Percentiles rank a stretch among this genome's conserved stretches.
These are phyloP conservation scores for Pisolithus thermaeus DNA, from an alignment of 1,284 basidiomycete genomes.

Conservation along the genomic window DNA sequence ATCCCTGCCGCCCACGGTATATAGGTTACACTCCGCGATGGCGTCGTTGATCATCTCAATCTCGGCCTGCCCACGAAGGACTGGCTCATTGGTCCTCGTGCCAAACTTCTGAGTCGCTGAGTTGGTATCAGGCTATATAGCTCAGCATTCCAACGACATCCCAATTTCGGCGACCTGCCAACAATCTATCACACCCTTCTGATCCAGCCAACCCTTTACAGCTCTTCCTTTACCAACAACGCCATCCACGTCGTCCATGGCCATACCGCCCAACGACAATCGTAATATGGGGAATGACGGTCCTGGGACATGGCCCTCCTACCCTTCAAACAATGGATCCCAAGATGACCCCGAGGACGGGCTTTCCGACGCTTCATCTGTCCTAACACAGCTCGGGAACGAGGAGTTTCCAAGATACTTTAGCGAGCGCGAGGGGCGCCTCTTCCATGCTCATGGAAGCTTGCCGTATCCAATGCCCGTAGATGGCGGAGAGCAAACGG, in stretches of 20 bases:
- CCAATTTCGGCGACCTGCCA: constrained; percentile 33
- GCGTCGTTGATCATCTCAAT: constrained; percentile 17
- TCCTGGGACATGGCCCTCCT: neutral
- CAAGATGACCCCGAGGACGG: constrained; percentile 23
- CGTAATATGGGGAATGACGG: constrained; percentile 12
- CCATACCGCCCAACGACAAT: constrained; percentile 23
- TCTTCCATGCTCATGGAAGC: constrained; percentile 60
- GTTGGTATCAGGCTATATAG: constrained; percentile 34
- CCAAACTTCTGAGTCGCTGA: constrained; percentile 34
- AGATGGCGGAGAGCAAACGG: constrained; percentile 57
- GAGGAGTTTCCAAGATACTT: constrained; percentile 58
- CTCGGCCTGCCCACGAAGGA: constrained; percentile 22
- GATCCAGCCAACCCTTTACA: constrained; percentile 14
- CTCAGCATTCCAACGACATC: constrained; percentile 33
- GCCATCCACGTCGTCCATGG: constrained; percentile 18
- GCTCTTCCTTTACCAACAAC: neutral
- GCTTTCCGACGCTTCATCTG: constrained; percentile 38
- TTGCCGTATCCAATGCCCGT: constrained; percentile 62
- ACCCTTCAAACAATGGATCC: neutral
- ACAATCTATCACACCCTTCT: constrained; percentile 29
- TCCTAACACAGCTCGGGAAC: constrained; percentile 34
- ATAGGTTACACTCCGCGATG: constrained; percentile 11
- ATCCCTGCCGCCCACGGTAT: constrained; percentile 12
- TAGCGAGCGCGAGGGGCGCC: constrained; percentile 44
- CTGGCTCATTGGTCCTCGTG: constrained; percentile 31